Evolutionary conservation across 805 yeast genomes (phyloP).

Genomic region (Pichia nakasei): DNA sequence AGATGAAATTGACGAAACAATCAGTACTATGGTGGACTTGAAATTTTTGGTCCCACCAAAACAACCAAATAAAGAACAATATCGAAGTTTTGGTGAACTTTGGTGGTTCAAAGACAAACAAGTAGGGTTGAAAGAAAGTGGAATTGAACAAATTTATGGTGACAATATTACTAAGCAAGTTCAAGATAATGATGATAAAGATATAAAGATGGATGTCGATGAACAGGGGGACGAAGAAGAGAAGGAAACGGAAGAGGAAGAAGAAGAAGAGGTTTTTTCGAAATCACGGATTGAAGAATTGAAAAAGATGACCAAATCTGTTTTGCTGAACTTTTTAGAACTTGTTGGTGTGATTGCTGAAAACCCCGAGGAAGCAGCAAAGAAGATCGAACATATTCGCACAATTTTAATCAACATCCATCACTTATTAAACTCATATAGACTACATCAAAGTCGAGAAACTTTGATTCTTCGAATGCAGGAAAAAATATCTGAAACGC

Average conservation of each 20-base stretch:
- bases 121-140: conserved; percentile 67
- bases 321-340: conserved; percentile 73
- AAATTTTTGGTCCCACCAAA: conserved; percentile 57
- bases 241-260: conserved; percentile 2
- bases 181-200: not conserved
- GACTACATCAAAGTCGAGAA: conserved; percentile 94
- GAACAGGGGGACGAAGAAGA: not conserved
- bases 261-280: conserved; percentile 29
- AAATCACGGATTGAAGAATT: conserved; percentile 60
- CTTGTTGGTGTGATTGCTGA: conserved; percentile 68
- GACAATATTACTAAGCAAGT: conserved; percentile 3
- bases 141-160: conserved; percentile 64
- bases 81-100: conserved; percentile 81
- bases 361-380: conserved; percentile 53
- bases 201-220: not conserved
- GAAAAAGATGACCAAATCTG: conserved; percentile 69
- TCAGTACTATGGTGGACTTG: conserved; percentile 30
- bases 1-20: conserved; percentile 16
- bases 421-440: conserved; percentile 81
- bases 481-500: conserved; percentile 41
- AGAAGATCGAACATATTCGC: conserved; percentile 70
- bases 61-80: conserved; percentile 53
- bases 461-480: conserved; percentile 70
- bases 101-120: conserved; percentile 80
- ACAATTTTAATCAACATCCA: conserved; percentile 81